phyloP scores from a whole-genome alignment of 768 basidiomycete genomes.

The Leccinum barrowsii region DNA sequence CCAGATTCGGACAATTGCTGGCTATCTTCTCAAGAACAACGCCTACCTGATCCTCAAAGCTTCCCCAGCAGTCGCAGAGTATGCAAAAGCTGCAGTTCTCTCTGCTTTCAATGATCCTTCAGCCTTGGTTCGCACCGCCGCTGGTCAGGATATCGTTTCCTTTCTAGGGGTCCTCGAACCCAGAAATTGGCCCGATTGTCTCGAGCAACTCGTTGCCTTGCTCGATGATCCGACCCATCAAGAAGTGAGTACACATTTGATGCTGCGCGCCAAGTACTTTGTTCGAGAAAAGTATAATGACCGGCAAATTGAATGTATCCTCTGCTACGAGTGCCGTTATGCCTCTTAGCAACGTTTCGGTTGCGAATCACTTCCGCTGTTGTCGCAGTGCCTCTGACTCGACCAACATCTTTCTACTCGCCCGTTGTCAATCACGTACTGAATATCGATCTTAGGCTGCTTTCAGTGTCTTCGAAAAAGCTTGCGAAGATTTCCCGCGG shows the following conservation, averaged over 20 bases:
- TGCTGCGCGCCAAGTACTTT: background rate
- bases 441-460: conserved; percentile 56
- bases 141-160: conserved; percentile 88
- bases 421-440: conserved; percentile 9
- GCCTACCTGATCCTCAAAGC: conserved; percentile 71
- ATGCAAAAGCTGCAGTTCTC: conserved; percentile 73
- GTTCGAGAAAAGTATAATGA: background rate
- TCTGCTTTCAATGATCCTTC: conserved; percentile 78
- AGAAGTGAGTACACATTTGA: conserved; percentile 62
- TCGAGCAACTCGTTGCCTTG: conserved; percentile 77
- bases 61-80: conserved; percentile 61
- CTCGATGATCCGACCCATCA: conserved; percentile 79
- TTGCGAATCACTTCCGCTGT: conserved; percentile 2
- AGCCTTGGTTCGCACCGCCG: conserved; percentile 89
- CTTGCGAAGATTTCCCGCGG: conserved; percentile 94
- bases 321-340: conserved; percentile 4
- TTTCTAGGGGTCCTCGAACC: conserved; percentile 87
- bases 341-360: background rate
- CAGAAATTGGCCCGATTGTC: conserved; percentile 92
- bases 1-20: conserved; percentile 92
- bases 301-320: conserved; percentile 2
- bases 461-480: conserved; percentile 91
- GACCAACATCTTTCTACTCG: background rate
- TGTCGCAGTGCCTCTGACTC: background rate
- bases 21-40: conserved; percentile 96